These are phyloP conservation scores for Crithidia fasciculata DNA, from an alignment of 208 protist species.

Conservation along the genomic window DNA sequence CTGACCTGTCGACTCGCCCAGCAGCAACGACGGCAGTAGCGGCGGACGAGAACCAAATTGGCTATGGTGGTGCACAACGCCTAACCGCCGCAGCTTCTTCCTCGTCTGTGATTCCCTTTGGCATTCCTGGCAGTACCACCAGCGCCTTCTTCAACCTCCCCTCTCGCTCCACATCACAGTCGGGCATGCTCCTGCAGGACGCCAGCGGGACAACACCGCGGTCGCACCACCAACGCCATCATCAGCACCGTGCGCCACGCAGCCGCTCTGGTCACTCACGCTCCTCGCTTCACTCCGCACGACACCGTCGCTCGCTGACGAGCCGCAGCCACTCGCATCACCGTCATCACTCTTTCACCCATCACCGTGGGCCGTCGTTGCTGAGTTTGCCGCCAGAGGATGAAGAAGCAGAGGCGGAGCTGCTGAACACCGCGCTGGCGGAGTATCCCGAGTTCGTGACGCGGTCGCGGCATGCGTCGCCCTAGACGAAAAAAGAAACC, in stretches of 20 bases:
- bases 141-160: background rate
- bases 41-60: too few relatives aligned
- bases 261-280: constrained; percentile 6
- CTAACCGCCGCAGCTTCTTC: background rate
- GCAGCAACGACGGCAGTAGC: background rate
- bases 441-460: constrained; percentile 12
- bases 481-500: background rate
- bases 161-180: constrained; percentile 10
- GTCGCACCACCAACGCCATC: background rate
- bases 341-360: background rate
- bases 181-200: background rate
- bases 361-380: background rate
- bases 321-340: background rate
- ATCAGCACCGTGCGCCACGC: background rate
- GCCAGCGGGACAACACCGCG: background rate
- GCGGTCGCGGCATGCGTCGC: background rate
- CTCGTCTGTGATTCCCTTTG: background rate
- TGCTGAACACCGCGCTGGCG: constrained; percentile 20
- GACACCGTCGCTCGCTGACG: background rate
- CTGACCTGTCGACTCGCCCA: background rate
- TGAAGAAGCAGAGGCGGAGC: background rate
- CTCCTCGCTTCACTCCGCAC: background rate
- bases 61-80: too few relatives aligned
- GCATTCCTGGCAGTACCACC: background rate
- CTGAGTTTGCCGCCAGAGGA: background rate